Percentiles rank a stretch among this genome's conserved stretches.
Evolutionary conservation across 2,329 filamentous ascomycete species (phyloP).

Genomic region (Claviceps arundinis): DNA sequence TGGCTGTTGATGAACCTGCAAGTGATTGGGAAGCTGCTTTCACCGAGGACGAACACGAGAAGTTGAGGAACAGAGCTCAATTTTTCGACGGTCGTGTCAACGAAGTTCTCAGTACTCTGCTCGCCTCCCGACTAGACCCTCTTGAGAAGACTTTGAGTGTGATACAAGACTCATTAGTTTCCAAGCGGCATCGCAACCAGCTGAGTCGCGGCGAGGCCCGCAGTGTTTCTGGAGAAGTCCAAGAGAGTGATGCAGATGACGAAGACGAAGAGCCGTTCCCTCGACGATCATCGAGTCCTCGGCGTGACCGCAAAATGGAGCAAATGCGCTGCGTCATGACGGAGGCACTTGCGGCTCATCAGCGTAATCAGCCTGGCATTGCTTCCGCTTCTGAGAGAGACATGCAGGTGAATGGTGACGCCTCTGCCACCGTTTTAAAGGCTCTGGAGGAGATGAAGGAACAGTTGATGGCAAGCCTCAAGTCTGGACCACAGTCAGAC

Average conservation of each 20-base stretch:
- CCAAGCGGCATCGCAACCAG: slow-evolving; percentile 39
- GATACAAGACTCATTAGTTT: slow-evolving; percentile 58
- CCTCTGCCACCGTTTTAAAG: slow-evolving; percentile 44
- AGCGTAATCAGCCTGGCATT: slow-evolving; percentile 24
- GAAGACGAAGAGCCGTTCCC: slow-evolving; percentile 64
- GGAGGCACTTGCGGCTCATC: slow-evolving; percentile 56
- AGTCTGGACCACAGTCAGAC: slow-evolving; percentile 20
- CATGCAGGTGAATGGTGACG: slow-evolving; percentile 19
- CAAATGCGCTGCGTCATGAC: slow-evolving; percentile 62
- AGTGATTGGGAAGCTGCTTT: slow-evolving; percentile 92
- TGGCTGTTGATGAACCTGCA: slow-evolving; percentile 42
- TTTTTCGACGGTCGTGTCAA: slow-evolving; percentile 92
- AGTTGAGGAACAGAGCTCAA: slow-evolving; percentile 64
- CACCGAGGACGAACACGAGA: slow-evolving; percentile 69
- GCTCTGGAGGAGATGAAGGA: slow-evolving; percentile 52
- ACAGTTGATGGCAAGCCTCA: slow-evolving; percentile 21
- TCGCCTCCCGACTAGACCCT: slow-evolving; percentile 66
- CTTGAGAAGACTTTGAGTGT: slow-evolving; percentile 65
- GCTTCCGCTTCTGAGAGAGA: slow-evolving; percentile 11
- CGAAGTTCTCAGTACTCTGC: slow-evolving; percentile 62
- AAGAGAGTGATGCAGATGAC: slow-evolving; percentile 86
- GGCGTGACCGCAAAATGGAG: slow-evolving; percentile 65
- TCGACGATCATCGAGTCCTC: slow-evolving; percentile 63
- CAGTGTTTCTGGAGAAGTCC: slow-evolving; percentile 55
- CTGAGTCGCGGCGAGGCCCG: slow-evolving; percentile 47